Base-by-base conservation (phyloP, 2,329 filamentous ascomycete genomes). In the Ceratocystis diversiconidia region DNA sequence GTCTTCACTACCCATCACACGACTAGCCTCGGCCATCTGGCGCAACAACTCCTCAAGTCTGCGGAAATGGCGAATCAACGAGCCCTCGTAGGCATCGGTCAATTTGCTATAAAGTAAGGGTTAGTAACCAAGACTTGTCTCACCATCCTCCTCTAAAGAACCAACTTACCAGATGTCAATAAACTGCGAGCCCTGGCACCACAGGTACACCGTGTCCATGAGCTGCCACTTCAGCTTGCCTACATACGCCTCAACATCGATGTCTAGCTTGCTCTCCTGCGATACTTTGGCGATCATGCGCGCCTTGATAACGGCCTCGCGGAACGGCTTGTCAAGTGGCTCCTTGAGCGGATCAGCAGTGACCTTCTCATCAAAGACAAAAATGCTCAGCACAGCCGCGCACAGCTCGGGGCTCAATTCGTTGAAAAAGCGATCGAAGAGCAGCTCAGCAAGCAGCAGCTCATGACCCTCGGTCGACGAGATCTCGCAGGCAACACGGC, bases 381-480 rank as follows among this genome's bases (percentile, higher is more conserved):
- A 97, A 72, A 90, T 92, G 71, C 90, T 95, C 67, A 99, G 81
- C 5, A 92, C 85, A 0, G 92, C 84, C 0, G 94, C 94, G 71
- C 87, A 89, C 70, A 92, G 83, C 74, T 97, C 92, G 0, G 94
- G 91, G 0, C 86, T 86, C 55, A 97, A 79, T 73, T 96, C 92
- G 73, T 97, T 99, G 82, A 99, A 99, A 81, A 96, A 97, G 48
- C 92, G 85, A 75, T 97, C 95, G 76, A 99, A 97, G 0, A 99
- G 82, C 32, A 99, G 80, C 75, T 99, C 94, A 12, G 89, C 91
- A 4, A 99, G 82, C 69, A 99, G 85, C 52, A 99, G 80, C 74
- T 99, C 95, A 72, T 99, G 94, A 44, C 92, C 94, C 70, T 87
- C 84, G 1, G 84, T 87, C 0, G 92, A 96, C 69, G 90, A 96